These are phyloP conservation scores for Amanita exitialis DNA, from an alignment of 768 basidiomycete genomes.

Conservation along the genomic window DNA sequence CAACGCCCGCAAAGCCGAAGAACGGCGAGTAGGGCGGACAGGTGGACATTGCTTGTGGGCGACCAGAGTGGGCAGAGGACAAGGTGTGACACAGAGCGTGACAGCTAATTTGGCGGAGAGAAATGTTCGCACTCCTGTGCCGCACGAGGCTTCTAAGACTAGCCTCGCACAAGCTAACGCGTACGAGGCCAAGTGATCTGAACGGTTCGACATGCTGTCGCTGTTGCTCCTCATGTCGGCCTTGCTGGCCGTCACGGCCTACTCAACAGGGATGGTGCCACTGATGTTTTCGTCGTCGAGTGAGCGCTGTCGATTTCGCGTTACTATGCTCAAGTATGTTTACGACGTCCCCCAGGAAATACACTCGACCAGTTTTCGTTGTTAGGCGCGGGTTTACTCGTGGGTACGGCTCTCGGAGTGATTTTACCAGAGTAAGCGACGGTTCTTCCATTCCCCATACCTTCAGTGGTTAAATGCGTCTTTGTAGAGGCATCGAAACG, in stretches of 20 bases:
- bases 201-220: slow-evolving; percentile 20
- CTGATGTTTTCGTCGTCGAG: slow-evolving; percentile 65
- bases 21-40: slow-evolving; percentile 96
- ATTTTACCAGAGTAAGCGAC: slow-evolving; percentile 85
- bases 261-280: slow-evolving; percentile 66
- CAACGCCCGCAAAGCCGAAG: slow-evolving; percentile 96
- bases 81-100: not conserved
- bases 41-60: slow-evolving; percentile 35
- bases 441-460: not conserved
- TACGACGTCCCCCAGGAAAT: slow-evolving; percentile 16
- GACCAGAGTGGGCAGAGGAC: too few relatives aligned
- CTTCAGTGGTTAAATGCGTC: not conserved
- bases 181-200: not conserved
- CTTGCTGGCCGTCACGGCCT: slow-evolving; percentile 51
- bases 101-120: not conserved
- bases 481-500: slow-evolving; percentile 64
- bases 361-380: slow-evolving; percentile 35
- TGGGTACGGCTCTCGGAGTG: slow-evolving; percentile 85
- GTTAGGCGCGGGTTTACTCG: slow-evolving; percentile 73
- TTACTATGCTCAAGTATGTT: not conserved
- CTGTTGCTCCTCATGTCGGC: slow-evolving; percentile 47
- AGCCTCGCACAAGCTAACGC: not conserved
- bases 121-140: not conserved
- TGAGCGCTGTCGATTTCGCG: slow-evolving; percentile 20
- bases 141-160: not conserved